Conservation (phyloP, 2,329 filamentous ascomycete species). For the Venturia asperata region DNA sequence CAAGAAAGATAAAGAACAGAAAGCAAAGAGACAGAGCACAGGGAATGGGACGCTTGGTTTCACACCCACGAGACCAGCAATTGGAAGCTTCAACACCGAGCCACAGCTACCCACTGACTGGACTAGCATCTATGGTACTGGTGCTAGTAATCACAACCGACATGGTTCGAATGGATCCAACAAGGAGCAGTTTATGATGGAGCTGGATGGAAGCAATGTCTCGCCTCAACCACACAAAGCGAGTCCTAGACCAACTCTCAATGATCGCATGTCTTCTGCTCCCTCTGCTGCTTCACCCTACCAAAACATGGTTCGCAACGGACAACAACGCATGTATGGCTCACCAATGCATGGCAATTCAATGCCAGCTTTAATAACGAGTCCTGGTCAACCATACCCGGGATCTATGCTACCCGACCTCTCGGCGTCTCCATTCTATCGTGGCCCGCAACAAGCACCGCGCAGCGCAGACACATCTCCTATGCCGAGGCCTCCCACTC, state of each 20-base stretch:
- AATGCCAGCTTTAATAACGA: not conserved
- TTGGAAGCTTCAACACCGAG: constrained; percentile 36
- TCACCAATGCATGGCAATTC: constrained; percentile 9
- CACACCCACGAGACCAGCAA: constrained; percentile 23
- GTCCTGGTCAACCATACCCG: not conserved
- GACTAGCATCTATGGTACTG: constrained; percentile 24
- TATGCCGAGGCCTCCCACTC: not conserved
- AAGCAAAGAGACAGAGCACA: constrained; percentile 48
- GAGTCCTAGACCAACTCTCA: constrained; percentile 6
- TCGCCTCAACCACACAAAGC: not conserved
- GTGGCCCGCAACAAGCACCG: constrained; percentile 1
- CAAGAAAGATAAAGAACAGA: constrained; percentile 74
- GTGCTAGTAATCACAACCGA: constrained; percentile 35
- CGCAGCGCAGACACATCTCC: constrained; percentile 16
- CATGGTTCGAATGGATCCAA: constrained; percentile 41
- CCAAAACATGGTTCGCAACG: not conserved
- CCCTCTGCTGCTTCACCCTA: constrained; percentile 2
- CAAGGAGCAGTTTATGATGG: constrained; percentile 57
- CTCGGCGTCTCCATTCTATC: constrained; percentile 12
- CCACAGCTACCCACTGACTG: constrained; percentile 26
- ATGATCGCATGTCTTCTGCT: constrained; percentile 3
- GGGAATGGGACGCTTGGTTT: constrained; percentile 10
- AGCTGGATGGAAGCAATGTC: constrained; percentile 50
- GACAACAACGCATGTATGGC: not conserved
- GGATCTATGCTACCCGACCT: constrained; percentile 1